phyloP scores from a whole-genome alignment of 768 basidiomycete species.

The Tylopilus plumbeoviolaceoides region DNA sequence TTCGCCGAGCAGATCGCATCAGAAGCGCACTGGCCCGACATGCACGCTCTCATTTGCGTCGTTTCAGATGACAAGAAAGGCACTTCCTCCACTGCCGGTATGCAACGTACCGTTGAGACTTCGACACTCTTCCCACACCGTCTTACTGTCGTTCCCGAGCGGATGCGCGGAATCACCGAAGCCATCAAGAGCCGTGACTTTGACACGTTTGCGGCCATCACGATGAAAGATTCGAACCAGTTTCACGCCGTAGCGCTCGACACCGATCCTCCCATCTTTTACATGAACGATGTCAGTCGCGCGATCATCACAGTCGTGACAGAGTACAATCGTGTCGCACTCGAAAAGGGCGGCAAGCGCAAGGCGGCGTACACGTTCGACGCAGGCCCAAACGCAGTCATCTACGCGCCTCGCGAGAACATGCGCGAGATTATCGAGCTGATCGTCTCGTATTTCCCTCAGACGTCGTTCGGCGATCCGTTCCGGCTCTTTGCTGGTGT shows the following conservation, averaged over 20 bases:
- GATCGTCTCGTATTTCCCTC: constrained; percentile 85
- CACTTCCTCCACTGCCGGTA: constrained; percentile 90
- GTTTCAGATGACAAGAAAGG: constrained; percentile 96
- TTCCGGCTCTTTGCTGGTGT: constrained; percentile 54
- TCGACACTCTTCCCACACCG: constrained; percentile 85
- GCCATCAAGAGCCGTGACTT: constrained; percentile 84
- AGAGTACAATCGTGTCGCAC: constrained; percentile 83
- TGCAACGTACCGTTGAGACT: constrained; percentile 97
- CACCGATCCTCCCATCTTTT: constrained; percentile 97
- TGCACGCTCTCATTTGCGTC: constrained; percentile 96
- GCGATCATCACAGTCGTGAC: constrained; percentile 88
- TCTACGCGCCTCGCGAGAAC: constrained; percentile 80
- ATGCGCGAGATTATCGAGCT: constrained; percentile 74
- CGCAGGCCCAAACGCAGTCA: constrained; percentile 97
- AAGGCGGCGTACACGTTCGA: constrained; percentile 99
- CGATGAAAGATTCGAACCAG: constrained; percentile 97
- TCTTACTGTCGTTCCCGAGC: constrained; percentile 83
- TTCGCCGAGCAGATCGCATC: constrained; percentile 86
- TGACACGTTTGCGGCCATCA: constrained; percentile 82
- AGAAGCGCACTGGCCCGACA: constrained; percentile 85
- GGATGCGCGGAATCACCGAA: constrained; percentile 77
- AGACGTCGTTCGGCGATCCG: constrained; percentile 71
- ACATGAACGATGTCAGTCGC: constrained; percentile 97
- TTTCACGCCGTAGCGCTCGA: constrained; percentile 98
- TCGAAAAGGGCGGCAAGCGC: constrained; percentile 52